Evolutionary conservation across 805 yeast species (phyloP).

Genomic region (Metschnikowia cubensis): DNA sequence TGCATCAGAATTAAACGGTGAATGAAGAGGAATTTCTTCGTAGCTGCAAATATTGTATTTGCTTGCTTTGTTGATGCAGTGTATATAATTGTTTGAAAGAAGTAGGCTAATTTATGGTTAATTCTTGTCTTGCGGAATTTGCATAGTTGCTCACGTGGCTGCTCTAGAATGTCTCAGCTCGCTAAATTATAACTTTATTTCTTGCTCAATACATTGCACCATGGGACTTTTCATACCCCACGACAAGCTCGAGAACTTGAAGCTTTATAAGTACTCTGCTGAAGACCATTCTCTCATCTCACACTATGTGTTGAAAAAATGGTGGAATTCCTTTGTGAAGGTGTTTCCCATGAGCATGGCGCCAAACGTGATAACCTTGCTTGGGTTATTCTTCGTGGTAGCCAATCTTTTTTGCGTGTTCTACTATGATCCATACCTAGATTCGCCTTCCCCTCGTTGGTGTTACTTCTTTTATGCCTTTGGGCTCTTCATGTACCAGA

Average conservation of each 20-base stretch:
- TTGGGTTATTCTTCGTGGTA: constrained; percentile 71
- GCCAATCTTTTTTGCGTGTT: constrained; percentile 61
- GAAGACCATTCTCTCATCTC: constrained; percentile 81
- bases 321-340: constrained; percentile 70
- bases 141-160: constrained; percentile 1
- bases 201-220: background rate
- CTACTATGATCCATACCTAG: constrained; percentile 66
- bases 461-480: constrained; percentile 71
- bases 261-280: constrained; percentile 61
- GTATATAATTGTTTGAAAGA: too few species aligned
- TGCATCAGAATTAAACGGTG: background rate
- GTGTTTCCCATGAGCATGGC: constrained; percentile 87
- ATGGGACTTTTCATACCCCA: constrained; percentile 69
- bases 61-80: background rate
- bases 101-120: background rate
- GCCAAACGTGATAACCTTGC: constrained; percentile 83
- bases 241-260: constrained; percentile 47
- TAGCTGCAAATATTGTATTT: too few species aligned
- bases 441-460: constrained; percentile 66
- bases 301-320: constrained; percentile 70
- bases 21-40: background rate
- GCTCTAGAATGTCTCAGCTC: background rate
- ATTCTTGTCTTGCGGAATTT: background rate
- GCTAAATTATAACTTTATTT: background rate
- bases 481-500: constrained; percentile 85